A percentile compares a stretch with the other conserved stretches of the same genome.
These are phyloP conservation scores for Epichloe baconii DNA, from an alignment of 2,329 filamentous ascomycete genomes.

Conservation along the genomic window DNA sequence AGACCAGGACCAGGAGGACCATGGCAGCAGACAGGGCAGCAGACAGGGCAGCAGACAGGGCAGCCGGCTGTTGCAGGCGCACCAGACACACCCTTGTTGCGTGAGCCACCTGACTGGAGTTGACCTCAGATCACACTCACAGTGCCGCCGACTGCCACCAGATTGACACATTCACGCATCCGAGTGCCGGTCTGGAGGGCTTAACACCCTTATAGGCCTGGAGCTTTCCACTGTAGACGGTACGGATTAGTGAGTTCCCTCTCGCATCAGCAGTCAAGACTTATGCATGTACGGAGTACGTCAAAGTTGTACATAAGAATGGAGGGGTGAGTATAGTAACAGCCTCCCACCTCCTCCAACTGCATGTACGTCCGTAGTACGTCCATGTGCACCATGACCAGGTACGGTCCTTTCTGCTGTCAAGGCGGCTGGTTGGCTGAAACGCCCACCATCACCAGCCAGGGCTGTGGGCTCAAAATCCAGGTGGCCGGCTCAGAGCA, in stretches of 20 bases:
- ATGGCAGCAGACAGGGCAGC: neutral
- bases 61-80: neutral
- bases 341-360: neutral
- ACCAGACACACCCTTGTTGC: neutral
- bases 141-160: too few relatives aligned
- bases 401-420: neutral
- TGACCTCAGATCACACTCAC: too few relatives aligned
- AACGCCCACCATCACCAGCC: slow-evolving; percentile 3
- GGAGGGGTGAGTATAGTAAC: neutral
- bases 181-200: neutral
- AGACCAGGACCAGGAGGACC: neutral
- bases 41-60: neutral
- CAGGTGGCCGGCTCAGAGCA: neutral
- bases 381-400: neutral
- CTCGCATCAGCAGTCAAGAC: neutral
- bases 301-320: neutral
- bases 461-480: neutral
- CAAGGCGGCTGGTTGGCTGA: slow-evolving; percentile 9
- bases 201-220: neutral
- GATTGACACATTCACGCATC: too few relatives aligned
- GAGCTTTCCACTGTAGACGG: neutral
- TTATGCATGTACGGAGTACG: neutral
- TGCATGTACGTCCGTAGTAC: neutral
- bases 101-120: neutral
- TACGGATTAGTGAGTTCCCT: too few relatives aligned